Evolutionary conservation across 1,284 basidiomycete genomes (phyloP).

Genomic region (Thecaphora frezii): DNA sequence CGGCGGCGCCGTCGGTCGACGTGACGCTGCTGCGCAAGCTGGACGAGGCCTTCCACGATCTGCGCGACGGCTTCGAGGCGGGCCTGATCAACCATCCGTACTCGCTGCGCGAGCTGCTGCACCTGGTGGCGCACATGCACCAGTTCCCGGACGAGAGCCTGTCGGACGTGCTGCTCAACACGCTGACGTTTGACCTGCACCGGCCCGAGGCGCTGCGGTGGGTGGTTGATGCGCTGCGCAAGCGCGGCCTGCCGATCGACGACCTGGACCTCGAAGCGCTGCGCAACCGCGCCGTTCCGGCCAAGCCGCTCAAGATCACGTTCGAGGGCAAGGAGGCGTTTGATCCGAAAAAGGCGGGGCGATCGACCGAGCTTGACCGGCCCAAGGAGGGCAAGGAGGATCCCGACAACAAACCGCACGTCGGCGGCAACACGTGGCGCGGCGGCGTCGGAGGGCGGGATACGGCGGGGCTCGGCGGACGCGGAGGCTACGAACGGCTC

Average conservation of each 20-base stretch:
- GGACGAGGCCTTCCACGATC: constrained; percentile 58
- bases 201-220: constrained; percentile 57
- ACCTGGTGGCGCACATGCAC: constrained; percentile 59
- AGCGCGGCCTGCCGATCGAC: constrained; percentile 48
- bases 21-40: constrained; percentile 49
- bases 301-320: constrained; percentile 28
- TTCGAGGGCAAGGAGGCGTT: constrained; percentile 36
- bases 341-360: constrained; percentile 35
- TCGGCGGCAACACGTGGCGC: constrained; percentile 60
- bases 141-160: constrained; percentile 57
- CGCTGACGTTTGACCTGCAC: constrained; percentile 60
- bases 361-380: constrained; percentile 43
- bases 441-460: constrained; percentile 60
- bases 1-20: constrained; percentile 53
- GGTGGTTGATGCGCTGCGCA: constrained; percentile 49
- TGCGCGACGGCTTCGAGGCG: constrained; percentile 57
- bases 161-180: constrained; percentile 57
- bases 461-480: constrained; percentile 59
- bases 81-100: constrained; percentile 58
- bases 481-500: constrained; percentile 52
- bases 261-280: constrained; percentile 46
- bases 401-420: constrained; percentile 53
- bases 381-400: constrained; percentile 59
- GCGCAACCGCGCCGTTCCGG: constrained; percentile 26
- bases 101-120: constrained; percentile 59